Conservation (phyloP, 2,329 filamentous ascomycete genomes). For the Nemania sp. region DNA sequence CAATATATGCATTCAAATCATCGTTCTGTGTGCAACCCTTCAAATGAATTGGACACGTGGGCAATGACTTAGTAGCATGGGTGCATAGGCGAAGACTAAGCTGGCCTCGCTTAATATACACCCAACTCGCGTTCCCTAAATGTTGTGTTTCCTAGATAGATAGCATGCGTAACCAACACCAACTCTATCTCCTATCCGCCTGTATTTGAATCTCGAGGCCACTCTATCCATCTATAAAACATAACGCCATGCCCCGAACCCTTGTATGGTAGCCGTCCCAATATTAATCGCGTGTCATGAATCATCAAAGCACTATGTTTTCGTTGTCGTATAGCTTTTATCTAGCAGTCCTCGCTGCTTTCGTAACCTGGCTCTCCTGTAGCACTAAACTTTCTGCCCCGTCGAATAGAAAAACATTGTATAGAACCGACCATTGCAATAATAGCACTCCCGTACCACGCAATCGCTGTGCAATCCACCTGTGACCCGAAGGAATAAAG, state of each 20-base stretch:
- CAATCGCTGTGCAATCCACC: conserved; percentile 69
- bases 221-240: background rate
- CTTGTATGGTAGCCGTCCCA: no score
- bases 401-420: conserved; percentile 68
- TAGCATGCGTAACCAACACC: no score
- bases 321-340: background rate
- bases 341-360: conserved; percentile 13
- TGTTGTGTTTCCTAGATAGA: no score
- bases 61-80: no score
- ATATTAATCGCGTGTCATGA: background rate
- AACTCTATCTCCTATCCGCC: no score
- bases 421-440: conserved; percentile 68
- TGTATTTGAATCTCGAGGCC: no score
- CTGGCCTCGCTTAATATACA: no score
- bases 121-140: no score
- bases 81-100: no score
- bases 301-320: background rate
- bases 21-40: no score
- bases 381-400: conserved; percentile 43
- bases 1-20: no score
- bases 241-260: background rate
- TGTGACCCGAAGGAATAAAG: conserved; percentile 71
- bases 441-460: conserved; percentile 72
- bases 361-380: conserved; percentile 33
- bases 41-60: no score